phyloP scores from a whole-genome alignment of 495 filamentous ascomycete species.

The Podospora didyma region DNA sequence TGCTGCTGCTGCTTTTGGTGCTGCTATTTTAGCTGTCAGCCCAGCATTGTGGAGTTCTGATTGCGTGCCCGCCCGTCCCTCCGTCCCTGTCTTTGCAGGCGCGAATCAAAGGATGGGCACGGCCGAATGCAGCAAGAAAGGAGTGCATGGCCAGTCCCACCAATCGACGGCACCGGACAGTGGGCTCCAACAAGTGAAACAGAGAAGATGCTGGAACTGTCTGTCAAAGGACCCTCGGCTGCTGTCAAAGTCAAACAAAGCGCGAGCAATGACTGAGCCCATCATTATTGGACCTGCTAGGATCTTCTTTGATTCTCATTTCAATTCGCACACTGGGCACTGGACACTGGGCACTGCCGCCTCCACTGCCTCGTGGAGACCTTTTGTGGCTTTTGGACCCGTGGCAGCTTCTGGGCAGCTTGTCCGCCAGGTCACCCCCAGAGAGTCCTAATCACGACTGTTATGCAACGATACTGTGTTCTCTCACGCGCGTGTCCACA shows the following conservation, averaged over 20 bases:
- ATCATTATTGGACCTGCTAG: neutral
- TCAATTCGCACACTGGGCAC: conserved; percentile 2
- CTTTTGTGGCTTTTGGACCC: neutral
- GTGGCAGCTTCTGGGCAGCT: neutral
- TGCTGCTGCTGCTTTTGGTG: too few species aligned
- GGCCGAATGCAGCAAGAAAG: conserved; percentile 21
- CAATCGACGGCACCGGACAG: conserved; percentile 11
- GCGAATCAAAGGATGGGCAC: conserved; percentile 8
- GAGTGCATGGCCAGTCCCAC: conserved; percentile 20
- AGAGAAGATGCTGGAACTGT: conserved; percentile 17
- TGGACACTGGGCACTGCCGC: neutral
- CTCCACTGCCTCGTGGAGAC: neutral
- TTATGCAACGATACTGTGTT: conserved; percentile 4
- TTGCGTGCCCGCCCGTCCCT: neutral
- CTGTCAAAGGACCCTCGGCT: neutral
- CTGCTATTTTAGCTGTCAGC: conserved; percentile 20
- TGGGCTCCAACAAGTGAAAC: conserved; percentile 19
- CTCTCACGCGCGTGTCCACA: conserved; percentile 7
- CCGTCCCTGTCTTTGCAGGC: neutral
- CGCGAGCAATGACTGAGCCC: neutral
- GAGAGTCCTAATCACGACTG: conserved; percentile 6
- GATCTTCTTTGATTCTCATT: neutral
- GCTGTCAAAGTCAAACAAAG: neutral
- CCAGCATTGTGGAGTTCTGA: conserved; percentile 11
- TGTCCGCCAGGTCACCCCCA: conserved; percentile 2